These are phyloP conservation scores for Penicillium occitanis DNA, from an alignment of 2,329 filamentous ascomycete genomes.

Conservation along the genomic window DNA sequence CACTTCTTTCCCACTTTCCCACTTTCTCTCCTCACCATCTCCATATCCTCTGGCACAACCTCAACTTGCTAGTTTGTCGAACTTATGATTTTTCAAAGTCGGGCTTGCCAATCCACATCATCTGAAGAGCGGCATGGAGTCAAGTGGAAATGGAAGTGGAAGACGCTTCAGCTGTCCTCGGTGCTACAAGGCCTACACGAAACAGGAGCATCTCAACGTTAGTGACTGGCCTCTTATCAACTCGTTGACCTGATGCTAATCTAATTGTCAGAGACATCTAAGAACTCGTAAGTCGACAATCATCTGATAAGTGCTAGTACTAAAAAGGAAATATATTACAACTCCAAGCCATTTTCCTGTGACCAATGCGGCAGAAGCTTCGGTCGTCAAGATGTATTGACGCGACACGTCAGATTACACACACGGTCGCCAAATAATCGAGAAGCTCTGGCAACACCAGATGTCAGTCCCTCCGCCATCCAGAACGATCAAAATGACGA, in stretches of 20 bases:
- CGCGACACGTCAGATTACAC: constrained; percentile 26
- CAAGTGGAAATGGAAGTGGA: neutral
- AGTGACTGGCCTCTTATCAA: neutral
- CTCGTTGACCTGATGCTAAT: neutral
- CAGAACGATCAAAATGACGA: neutral
- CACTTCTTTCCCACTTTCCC: neutral
- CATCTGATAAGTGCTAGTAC: neutral
- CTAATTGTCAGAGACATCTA: neutral
- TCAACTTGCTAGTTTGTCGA: neutral
- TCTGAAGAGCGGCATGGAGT: neutral
- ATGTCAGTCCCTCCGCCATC: neutral
- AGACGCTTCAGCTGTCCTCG: constrained; percentile 23
- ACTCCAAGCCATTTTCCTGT: constrained; percentile 26
- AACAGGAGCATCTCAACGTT: constrained; percentile 26
- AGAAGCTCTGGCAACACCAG: neutral
- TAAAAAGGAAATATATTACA: constrained; percentile 22
- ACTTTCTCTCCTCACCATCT: neutral
- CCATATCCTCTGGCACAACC: neutral
- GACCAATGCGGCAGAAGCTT: constrained; percentile 25
- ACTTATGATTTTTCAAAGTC: neutral
- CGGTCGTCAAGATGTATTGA: constrained; percentile 28
- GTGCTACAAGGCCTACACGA: constrained; percentile 25
- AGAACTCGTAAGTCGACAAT: neutral
- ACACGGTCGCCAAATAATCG: neutral
- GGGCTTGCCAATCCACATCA: neutral